Base-by-base conservation (phyloP, 1,139 yeast species). In the Blastobotrys indianensis region DNA sequence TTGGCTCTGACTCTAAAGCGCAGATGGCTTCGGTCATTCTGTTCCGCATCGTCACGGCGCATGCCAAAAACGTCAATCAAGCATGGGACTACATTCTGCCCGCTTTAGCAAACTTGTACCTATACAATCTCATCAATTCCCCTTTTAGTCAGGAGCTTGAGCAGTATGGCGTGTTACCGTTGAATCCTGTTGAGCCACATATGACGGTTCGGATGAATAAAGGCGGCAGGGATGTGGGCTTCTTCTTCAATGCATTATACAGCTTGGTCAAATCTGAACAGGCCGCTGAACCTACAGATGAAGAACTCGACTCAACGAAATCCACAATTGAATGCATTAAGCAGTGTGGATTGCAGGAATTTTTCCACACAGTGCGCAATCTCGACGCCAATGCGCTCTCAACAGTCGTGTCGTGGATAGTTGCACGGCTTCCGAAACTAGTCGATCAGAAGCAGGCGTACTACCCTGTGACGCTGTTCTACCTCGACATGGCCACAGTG, bases 1-100 rank as follows among this genome's bases (percentile, higher is more conserved):
- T 92, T 63, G 99, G 98, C 6, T 74, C 84, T 42, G 94, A 88
- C 60, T 86, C 86, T 67, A 87, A 90, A 58, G 95, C 95, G 0
- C 98, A 94, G 62, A 70, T 92, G 53, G 85, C 96, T 3, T 75
- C 88, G 1, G 88, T 90, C 42, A 90, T 92, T 0, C 70, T 92
- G 44, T 88, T 92, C 68, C 74, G 94, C 54, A 76, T 92, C 35
- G 69, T 87, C 39, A 79, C 77, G 53, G 77, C 80, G 56, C 79
- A 80, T 39, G 73, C 73, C 41, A 63, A 50, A 67, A 31, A 40
- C 16, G 77, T 39, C 55, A 63, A 50, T 56, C 68, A 55, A 33
- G 73, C 81, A 12, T 85, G 96, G 96, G 62, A 65, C 13, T 70
- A 76, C 39, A 68, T 86, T 3, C 59, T 85, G 17, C 74, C 75